These are phyloP conservation scores for Sordariomycetes sp. DNA, from an alignment of 2,329 filamentous ascomycete species.

Conservation along the genomic window DNA sequence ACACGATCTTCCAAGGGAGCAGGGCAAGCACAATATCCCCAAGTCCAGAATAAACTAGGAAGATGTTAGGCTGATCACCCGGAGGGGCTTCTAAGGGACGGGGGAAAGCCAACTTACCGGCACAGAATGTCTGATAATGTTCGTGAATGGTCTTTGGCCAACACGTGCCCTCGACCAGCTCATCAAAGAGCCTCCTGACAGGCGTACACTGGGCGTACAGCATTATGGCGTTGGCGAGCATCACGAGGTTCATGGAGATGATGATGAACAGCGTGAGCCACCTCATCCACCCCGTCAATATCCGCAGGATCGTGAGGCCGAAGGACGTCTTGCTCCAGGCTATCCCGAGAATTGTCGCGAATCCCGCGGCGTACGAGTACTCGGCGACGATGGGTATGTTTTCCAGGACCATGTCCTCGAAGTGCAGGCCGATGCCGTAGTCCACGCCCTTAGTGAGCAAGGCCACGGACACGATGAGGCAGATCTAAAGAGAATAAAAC, in stretches of 20 bases:
- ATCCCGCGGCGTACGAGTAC: slow-evolving; percentile 3
- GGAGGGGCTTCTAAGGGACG: background rate
- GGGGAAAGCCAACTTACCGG: slow-evolving; percentile 4
- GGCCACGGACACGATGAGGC: slow-evolving; percentile 7
- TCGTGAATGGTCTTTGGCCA: background rate
- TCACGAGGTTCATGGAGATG: slow-evolving; percentile 16
- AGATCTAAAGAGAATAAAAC: background rate
- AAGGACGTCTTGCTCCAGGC: slow-evolving; percentile 26
- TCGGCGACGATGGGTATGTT: slow-evolving; percentile 2
- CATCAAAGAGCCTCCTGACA: background rate
- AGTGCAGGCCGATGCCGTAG: slow-evolving; percentile 2
- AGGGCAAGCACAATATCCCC: slow-evolving; percentile 27
- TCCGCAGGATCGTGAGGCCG: slow-evolving; percentile 21
- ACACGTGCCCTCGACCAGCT: background rate
- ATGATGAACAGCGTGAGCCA: slow-evolving; percentile 21
- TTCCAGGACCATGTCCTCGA: slow-evolving; percentile 1
- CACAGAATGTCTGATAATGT: slow-evolving; percentile 4
- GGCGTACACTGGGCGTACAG: slow-evolving; percentile 1
- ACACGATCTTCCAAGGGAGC: slow-evolving; percentile 28
- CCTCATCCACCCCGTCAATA: slow-evolving; percentile 15
- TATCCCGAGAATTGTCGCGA: slow-evolving; percentile 17
- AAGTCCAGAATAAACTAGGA: slow-evolving; percentile 18
- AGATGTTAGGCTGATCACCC: background rate
- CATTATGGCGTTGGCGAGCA: background rate
- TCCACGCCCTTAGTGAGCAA: slow-evolving; percentile 1